phyloP scores from a whole-genome alignment of 352 stramenopile species.

The Pythium plurisporium region DNA sequence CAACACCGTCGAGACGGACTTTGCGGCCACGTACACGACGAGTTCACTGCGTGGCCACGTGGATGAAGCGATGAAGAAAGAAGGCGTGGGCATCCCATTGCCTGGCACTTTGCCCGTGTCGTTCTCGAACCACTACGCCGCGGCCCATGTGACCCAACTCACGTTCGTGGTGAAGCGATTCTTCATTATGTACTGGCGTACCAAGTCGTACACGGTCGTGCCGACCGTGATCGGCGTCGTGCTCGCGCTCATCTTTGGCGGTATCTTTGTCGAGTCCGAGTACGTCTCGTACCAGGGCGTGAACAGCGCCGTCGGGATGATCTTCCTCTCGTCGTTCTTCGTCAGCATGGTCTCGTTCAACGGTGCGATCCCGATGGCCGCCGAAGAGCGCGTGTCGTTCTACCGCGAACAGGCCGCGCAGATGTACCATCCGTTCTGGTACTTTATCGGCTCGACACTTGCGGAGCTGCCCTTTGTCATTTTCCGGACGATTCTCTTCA shows the following conservation, averaged over 20 bases:
- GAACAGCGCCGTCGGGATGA: conserved; percentile 44
- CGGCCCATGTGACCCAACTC: conserved; percentile 9
- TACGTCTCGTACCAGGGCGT: conserved; percentile 26
- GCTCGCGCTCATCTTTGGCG: conserved; percentile 55
- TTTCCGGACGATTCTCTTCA: conserved; percentile 17
- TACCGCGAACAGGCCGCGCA: conserved; percentile 80
- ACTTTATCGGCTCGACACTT: conserved; percentile 61
- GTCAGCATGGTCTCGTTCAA: conserved; percentile 60
- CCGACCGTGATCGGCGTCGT: conserved; percentile 43
- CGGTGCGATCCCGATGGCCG: conserved; percentile 53
- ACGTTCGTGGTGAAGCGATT: conserved; percentile 20
- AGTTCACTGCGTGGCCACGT: conserved; percentile 1
- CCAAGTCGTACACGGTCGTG: conserved; percentile 57
- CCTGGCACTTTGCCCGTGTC: background rate
- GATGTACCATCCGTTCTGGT: conserved; percentile 68
- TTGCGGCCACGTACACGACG: conserved; percentile 7
- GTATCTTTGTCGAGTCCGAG: conserved; percentile 36
- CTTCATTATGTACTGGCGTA: conserved; percentile 28
- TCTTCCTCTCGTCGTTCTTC: conserved; percentile 74
- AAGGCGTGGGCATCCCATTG: no score
- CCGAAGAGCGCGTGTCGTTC: conserved; percentile 81
- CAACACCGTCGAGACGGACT: conserved; percentile 3
- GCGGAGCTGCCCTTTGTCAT: conserved; percentile 46
- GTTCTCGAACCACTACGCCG: conserved; percentile 16
- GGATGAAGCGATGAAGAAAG: conserved; percentile 5